A percentile compares a stretch with the other conserved stretches of the same genome.
Conservation (phyloP, 2,329 filamentous ascomycete species). For the Coniella vitis region DNA sequence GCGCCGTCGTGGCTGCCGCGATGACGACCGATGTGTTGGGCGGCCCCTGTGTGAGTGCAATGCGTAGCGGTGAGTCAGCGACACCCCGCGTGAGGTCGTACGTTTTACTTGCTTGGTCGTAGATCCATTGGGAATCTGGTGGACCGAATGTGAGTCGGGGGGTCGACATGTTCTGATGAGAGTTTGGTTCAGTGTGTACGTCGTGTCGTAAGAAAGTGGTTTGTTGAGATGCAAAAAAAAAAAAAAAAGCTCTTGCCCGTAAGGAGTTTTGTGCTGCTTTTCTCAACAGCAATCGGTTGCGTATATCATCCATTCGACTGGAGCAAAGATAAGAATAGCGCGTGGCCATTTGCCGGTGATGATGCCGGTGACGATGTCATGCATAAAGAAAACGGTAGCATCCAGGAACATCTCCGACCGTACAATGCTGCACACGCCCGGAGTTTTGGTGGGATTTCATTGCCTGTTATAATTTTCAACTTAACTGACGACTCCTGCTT, state of each 20-base stretch:
- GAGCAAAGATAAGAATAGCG: slow-evolving; percentile 5
- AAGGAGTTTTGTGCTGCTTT: too few species aligned
- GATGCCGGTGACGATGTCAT: background rate
- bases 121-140: slow-evolving; percentile 25
- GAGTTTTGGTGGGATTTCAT: too few species aligned
- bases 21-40: slow-evolving; percentile 29
- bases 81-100: slow-evolving; percentile 29
- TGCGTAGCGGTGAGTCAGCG: slow-evolving; percentile 14
- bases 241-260: too few species aligned
- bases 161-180: slow-evolving; percentile 1
- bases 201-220: too few species aligned
- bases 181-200: background rate
- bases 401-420: background rate
- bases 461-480: background rate
- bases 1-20: slow-evolving; percentile 33
- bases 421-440: background rate
- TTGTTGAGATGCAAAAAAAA: too few species aligned
- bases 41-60: slow-evolving; percentile 24
- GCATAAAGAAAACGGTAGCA: background rate
- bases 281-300: too few species aligned
- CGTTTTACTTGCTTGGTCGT: slow-evolving; percentile 20
- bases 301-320: background rate
- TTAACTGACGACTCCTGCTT: background rate
- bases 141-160: slow-evolving; percentile 23
- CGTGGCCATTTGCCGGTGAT: background rate